phyloP scores from a whole-genome alignment of 2,329 filamentous ascomycete species.

The Dendryphion nanum region DNA sequence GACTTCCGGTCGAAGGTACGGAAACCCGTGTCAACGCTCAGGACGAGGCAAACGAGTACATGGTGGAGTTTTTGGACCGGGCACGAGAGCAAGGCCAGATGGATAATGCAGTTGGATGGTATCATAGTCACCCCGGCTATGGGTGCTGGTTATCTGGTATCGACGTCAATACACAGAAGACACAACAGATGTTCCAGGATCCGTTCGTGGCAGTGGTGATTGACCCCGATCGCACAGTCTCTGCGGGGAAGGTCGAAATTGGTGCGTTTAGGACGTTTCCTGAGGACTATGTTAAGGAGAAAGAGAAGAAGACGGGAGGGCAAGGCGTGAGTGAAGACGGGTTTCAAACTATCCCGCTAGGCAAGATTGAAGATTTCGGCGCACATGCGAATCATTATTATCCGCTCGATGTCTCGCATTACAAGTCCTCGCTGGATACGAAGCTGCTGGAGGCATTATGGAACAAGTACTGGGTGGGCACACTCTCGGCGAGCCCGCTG shows the following conservation, averaged over 20 bases:
- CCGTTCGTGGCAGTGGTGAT: slow-evolving; percentile 96
- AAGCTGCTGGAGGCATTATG: slow-evolving; percentile 85
- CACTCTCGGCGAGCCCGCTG: slow-evolving; percentile 84
- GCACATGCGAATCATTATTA: slow-evolving; percentile 92
- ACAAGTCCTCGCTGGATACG: slow-evolving; percentile 87
- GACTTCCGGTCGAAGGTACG: slow-evolving; percentile 94
- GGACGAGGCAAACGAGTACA: slow-evolving; percentile 94
- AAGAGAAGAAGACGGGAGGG: slow-evolving; percentile 39
- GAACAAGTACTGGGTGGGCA: slow-evolving; percentile 99
- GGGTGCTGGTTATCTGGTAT: slow-evolving; percentile 98
- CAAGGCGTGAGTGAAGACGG: slow-evolving; percentile 54
- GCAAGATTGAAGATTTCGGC: slow-evolving; percentile 93
- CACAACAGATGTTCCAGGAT: slow-evolving; percentile 82
- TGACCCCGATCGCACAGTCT: slow-evolving; percentile 93
- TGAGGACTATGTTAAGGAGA: slow-evolving; percentile 57
- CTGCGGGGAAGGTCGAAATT: slow-evolving; percentile 93
- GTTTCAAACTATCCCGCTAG: slow-evolving; percentile 79
- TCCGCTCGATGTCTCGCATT: slow-evolving; percentile 84
- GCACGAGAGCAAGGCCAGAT: slow-evolving; percentile 73
- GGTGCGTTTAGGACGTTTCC: slow-evolving; percentile 94
- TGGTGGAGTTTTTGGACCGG: slow-evolving; percentile 78
- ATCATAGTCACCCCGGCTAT: slow-evolving; percentile 96
- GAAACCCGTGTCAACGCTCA: slow-evolving; percentile 97
- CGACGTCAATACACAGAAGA: slow-evolving; percentile 83
- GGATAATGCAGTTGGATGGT: slow-evolving; percentile 97